Base-by-base conservation (phyloP, 441 rosid species). In the Populus tomentosa region DNA sequence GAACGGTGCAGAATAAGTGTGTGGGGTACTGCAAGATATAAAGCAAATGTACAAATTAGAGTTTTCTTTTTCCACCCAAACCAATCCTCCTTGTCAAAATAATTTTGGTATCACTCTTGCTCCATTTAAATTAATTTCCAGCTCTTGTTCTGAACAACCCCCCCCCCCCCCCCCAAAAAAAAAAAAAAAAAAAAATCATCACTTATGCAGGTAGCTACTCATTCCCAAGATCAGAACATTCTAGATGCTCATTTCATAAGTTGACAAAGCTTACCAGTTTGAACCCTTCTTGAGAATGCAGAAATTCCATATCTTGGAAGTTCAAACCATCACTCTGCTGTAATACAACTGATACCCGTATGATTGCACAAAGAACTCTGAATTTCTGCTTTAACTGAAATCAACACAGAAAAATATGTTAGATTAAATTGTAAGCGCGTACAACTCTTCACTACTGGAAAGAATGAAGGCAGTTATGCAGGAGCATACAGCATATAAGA, bases 381-480 rank as follows among this genome's bases (percentile, higher is more conserved):
- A 89, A 87, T 77, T 86, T 89, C 81, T 69, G 80, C 77, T 81
- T 86, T 79, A 66, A 79, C 94, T 90, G 86, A 67, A 76, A 82
- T 35, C 46, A 53, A 63, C 24, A 50, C 1, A 59, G 65, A 40
- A 77, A 62, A 36, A 80, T 11, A 10, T 42, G 56, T 72, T 53
- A 50, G 62, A 77, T 53, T 16, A 14, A 68, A 64, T n/a, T 6
- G 10, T 21, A 20, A 7, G 14, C 62, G 30, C 5, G 28, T 18
- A 0, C 71, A 14, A 40, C 33, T 64, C 30, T 72, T 71, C 65
- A 11, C 18, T 32, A 9, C 46, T 26, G 7, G 65, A 77, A 70
- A 35, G 46, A 13, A 42, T n/a, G 69, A 61, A 62, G 11, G 67
- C 7, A 71, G 36, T 46, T 7, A 10, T 21, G 35, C 9, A 50